Evolutionary conservation across 2,329 filamentous ascomycete genomes (phyloP).

Genomic region (Fusarium illudens): DNA sequence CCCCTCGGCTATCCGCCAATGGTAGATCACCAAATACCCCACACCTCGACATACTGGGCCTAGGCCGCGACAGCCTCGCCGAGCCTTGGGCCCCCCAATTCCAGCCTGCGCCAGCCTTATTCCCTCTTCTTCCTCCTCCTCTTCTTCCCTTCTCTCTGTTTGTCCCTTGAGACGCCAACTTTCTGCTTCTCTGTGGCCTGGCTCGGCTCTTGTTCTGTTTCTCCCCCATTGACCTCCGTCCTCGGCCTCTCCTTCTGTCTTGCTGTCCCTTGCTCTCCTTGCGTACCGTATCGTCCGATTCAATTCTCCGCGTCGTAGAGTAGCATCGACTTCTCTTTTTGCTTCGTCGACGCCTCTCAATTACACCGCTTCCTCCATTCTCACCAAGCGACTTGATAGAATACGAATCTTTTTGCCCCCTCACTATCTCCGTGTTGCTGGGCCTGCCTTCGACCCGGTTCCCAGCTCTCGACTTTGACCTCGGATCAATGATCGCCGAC

Average conservation of each 20-base stretch:
- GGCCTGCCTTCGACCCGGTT: slow-evolving; percentile 11
- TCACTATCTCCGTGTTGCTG: background rate
- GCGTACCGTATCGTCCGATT: slow-evolving; percentile 24
- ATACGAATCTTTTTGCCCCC: background rate
- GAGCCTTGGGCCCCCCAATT: slow-evolving; percentile 41
- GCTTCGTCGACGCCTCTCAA: slow-evolving; percentile 21
- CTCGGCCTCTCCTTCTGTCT: slow-evolving; percentile 15
- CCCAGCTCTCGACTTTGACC: slow-evolving; percentile 2
- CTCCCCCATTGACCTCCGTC: slow-evolving; percentile 15
- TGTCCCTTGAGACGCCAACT: slow-evolving; percentile 11
- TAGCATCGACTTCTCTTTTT: slow-evolving; percentile 18
- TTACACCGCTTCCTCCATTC: slow-evolving; percentile 1
- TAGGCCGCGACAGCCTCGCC: slow-evolving; percentile 42
- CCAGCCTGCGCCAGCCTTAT: slow-evolving; percentile 42
- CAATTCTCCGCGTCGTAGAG: slow-evolving; percentile 27
- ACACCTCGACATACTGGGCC: slow-evolving; percentile 23
- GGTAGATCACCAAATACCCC: slow-evolving; percentile 19
- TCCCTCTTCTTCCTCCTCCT: slow-evolving; percentile 32
- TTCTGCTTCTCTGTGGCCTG: slow-evolving; percentile 16
- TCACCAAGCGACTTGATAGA: slow-evolving; percentile 18
- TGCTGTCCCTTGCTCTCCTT: background rate
- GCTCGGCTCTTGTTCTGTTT: slow-evolving; percentile 12
- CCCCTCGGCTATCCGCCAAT: slow-evolving; percentile 44
- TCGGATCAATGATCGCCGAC: slow-evolving; percentile 39
- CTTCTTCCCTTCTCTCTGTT: slow-evolving; percentile 16